Percentiles rank a stretch among this genome's conserved stretches.
Evolutionary conservation across 225 moss, liverwort and hornwort species (phyloP).

Genomic region (Antitrichia curtipendula): DNA sequence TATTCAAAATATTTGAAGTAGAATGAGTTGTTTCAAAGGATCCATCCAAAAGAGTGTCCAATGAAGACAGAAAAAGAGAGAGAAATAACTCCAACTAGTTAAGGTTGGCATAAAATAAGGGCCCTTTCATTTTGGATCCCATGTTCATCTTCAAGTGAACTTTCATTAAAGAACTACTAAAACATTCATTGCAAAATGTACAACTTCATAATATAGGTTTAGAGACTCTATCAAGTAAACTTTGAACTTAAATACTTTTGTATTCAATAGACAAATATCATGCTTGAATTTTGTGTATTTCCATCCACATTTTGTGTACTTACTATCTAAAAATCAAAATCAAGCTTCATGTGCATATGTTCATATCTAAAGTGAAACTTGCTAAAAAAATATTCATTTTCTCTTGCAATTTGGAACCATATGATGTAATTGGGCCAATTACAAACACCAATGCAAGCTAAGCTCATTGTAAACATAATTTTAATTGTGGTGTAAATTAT

Average conservation of each 20-base stretch:
- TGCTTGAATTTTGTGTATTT: neutral
- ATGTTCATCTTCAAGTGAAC: neutral
- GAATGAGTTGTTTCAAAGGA: neutral
- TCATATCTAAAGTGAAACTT: too few relatives aligned
- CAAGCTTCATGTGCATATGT: too few relatives aligned
- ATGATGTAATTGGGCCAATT: neutral
- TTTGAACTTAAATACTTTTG: neutral
- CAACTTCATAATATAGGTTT: too few relatives aligned
- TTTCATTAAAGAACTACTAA: neutral
- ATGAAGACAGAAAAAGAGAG: neutral
- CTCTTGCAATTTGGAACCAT: too few relatives aligned
- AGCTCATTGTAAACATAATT: too few relatives aligned
- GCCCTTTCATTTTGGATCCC: neutral
- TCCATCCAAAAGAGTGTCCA: too few relatives aligned
- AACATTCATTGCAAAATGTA: neutral
- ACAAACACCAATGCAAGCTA: too few relatives aligned
- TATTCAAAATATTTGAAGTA: neutral
- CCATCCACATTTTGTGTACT: neutral
- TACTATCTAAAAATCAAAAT: too few relatives aligned
- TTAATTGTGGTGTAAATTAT: too few relatives aligned
- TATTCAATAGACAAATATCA: neutral
- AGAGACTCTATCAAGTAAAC: too few relatives aligned
- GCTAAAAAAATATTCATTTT: too few relatives aligned
- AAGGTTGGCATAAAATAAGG: neutral
- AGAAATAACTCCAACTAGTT: neutral